Evolutionary conservation across 805 yeast genomes (phyloP), one percentile per base, ranked within the genome.

Genomic region (Ogataea degrootiae): DNA sequence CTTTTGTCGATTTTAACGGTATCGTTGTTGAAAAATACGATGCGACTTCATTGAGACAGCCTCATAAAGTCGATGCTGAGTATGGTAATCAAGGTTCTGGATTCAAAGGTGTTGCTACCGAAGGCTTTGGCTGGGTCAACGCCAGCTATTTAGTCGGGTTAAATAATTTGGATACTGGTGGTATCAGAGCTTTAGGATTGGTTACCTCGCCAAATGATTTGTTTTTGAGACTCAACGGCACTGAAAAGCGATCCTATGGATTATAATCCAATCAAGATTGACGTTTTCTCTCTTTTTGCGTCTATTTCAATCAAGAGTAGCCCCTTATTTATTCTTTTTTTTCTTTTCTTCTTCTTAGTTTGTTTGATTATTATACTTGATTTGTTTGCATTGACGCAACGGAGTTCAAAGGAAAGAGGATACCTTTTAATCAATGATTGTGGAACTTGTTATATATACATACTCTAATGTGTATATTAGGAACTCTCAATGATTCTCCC

Each of bases 91-190:
- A 94, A 67, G 99, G 99, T 9, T 75, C 87, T 1, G 96, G 85
- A 51, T 87, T 90, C 62, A 85, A 86, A 63, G 96, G 96, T 41
- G 97, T 87, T 38, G 96, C 96, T 0, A 83, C 86, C 7, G 97
- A 94, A 68, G 99, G 99, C 1, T 92, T 92, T 66, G 99, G 98
- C 1, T 92, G 99, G 99, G 97, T 92, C 44, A 92, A 92, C 69
- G 85, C 98, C 6, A 82, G 94, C 57, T 90, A 79, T 66, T 59
- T 85, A 26, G 64, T 85, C 51, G 97, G 97, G 0, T 69, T 89
- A 51, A 74, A 83, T 21, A 79, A 78, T 49, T 69, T 87, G 66
- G 81, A 80, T 52, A 72, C 74, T 43, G 82, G 79, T 54, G 90
- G 91, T 3, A 74, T 74, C 49, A 74, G 96, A 51, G 88, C 91